A percentile compares a stretch with the other conserved stretches of the same genome.
phyloP scores from a whole-genome alignment of 1,284 basidiomycete species.

The Agaricales sp. region DNA sequence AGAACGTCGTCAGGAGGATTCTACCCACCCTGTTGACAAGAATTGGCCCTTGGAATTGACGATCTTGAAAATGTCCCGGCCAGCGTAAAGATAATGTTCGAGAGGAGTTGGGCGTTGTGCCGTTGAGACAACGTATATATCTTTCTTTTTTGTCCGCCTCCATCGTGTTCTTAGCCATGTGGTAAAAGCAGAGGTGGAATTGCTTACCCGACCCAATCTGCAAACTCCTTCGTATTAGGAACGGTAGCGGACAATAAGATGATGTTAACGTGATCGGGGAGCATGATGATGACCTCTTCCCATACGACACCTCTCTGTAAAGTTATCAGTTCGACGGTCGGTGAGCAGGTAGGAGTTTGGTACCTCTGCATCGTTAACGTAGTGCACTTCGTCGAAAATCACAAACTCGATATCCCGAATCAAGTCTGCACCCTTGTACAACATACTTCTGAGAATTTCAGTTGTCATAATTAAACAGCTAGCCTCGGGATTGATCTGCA shows the following conservation, averaged over 20 bases:
- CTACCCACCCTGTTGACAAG: slow-evolving; percentile 55
- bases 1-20: slow-evolving; percentile 5
- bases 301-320: slow-evolving; percentile 92
- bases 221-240: slow-evolving; percentile 97
- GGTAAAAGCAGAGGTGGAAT: slow-evolving; percentile 5
- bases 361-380: slow-evolving; percentile 98
- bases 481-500: slow-evolving; percentile 98
- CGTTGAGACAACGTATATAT: background rate
- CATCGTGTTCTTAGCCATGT: slow-evolving; percentile 6
- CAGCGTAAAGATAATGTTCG: slow-evolving; percentile 95
- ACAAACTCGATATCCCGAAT: slow-evolving; percentile 99
- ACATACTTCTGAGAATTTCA: slow-evolving; percentile 98
- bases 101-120: slow-evolving; percentile 76
- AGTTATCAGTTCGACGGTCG: slow-evolving; percentile 7
- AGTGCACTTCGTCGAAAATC: slow-evolving; percentile 99
- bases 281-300: slow-evolving; percentile 99
- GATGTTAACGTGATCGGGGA: slow-evolving; percentile 94
- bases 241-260: slow-evolving; percentile 97
- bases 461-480: slow-evolving; percentile 98
- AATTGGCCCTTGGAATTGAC: slow-evolving; percentile 83
- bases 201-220: slow-evolving; percentile 97
- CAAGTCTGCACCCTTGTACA: slow-evolving; percentile 96
- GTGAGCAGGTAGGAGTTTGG: slow-evolving; percentile 12
- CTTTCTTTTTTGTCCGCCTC: slow-evolving; percentile 95
- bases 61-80: slow-evolving; percentile 86